phyloP scores from a whole-genome alignment of 1,284 basidiomycete species.

The Heliocybe sulcata region DNA sequence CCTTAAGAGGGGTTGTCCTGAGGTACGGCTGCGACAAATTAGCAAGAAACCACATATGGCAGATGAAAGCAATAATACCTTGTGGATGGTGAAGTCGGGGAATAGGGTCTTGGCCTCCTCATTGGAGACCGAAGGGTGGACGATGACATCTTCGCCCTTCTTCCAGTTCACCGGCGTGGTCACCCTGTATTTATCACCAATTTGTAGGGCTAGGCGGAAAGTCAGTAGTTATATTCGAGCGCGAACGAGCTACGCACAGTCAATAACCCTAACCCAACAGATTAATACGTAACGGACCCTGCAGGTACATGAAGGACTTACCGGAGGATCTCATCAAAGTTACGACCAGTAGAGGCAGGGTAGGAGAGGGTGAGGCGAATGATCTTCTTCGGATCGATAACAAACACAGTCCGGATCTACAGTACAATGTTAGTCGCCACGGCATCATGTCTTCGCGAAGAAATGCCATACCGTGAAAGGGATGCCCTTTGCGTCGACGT shows the following conservation, averaged over 20 bases:
- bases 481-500: slow-evolving; percentile 87
- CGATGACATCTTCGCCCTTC: slow-evolving; percentile 89
- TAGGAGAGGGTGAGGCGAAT: slow-evolving; percentile 90
- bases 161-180: slow-evolving; percentile 94
- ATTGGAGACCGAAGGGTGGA: slow-evolving; percentile 83
- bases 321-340: slow-evolving; percentile 88
- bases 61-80: slow-evolving; percentile 35
- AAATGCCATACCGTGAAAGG: slow-evolving; percentile 62
- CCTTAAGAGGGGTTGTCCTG: slow-evolving; percentile 64
- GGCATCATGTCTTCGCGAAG: not conserved
- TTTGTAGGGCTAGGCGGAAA: slow-evolving; percentile 62
- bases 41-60: slow-evolving; percentile 4
- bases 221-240: not conserved
- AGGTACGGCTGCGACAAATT: slow-evolving; percentile 52
- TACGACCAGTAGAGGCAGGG: slow-evolving; percentile 81
- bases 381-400: slow-evolving; percentile 89
- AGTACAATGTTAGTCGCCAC: not conserved
- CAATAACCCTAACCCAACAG: slow-evolving; percentile 41
- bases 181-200: slow-evolving; percentile 86
- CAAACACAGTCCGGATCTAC: slow-evolving; percentile 93
- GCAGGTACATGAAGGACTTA: slow-evolving; percentile 19
- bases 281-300: slow-evolving; percentile 3
- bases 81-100: slow-evolving; percentile 64
- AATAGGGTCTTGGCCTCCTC: slow-evolving; percentile 89
- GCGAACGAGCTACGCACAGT: slow-evolving; percentile 36